These are phyloP conservation scores for Puccinellia tenuiflora DNA, from an alignment of 176 grass and related monocot genomes.

Conservation along the genomic window DNA sequence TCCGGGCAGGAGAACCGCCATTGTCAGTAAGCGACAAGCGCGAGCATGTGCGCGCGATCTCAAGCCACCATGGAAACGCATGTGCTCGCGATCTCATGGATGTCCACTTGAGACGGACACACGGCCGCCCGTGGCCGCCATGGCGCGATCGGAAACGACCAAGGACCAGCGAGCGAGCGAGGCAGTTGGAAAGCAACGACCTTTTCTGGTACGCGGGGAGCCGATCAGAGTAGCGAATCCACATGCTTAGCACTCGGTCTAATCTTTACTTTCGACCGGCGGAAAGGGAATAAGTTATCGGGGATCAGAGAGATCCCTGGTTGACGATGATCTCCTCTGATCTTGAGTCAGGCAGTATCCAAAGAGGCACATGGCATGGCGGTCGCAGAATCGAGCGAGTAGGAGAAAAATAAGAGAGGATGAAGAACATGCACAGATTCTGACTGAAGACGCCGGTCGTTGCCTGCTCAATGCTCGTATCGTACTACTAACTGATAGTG, in stretches of 20 bases:
- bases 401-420: not conserved
- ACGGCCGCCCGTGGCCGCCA: not conserved
- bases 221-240: not conserved
- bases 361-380: conserved; percentile 2
- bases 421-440: not conserved
- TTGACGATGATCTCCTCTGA: not conserved
- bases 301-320: not conserved
- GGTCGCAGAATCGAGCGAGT: not conserved
- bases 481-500: not conserved
- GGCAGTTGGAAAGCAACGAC: not conserved
- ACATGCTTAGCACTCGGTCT: not conserved
- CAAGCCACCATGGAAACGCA: no score
- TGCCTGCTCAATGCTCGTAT: not conserved
- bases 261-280: not conserved
- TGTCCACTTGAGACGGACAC: not conserved
- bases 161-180: not conserved
- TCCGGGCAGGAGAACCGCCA: not conserved
- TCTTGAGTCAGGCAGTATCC: not conserved
- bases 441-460: not conserved
- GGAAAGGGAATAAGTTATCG: not conserved
- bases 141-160: not conserved
- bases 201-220: not conserved
- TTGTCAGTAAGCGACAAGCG: not conserved
- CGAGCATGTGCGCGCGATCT: conserved; percentile 4
- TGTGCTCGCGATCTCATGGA: not conserved